Evolutionary conservation across 2,329 filamentous ascomycete genomes (phyloP).

Genomic region (Bipolaris gigantea): DNA sequence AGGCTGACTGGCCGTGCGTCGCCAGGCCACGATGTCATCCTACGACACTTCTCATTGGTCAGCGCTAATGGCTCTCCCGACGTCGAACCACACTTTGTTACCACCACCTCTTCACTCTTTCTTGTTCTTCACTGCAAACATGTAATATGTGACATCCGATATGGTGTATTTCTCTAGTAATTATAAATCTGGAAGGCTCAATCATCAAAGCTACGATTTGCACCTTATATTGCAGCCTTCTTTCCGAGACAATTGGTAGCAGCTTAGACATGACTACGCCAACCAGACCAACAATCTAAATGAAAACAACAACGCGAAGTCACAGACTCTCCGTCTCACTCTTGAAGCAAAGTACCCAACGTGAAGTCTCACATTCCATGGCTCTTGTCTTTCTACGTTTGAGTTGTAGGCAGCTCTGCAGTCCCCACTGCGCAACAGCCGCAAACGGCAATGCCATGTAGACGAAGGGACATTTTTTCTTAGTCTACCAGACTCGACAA

Average conservation of each 20-base stretch:
- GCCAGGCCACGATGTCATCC: conserved; percentile 13
- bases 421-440: no score
- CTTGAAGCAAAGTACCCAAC: background rate
- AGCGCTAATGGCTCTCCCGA: background rate
- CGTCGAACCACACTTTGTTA: background rate
- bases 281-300: background rate
- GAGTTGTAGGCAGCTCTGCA: no score
- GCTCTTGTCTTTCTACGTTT: no score
- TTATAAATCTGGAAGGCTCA: background rate
- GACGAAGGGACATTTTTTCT: no score
- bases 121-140: background rate
- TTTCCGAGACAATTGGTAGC: background rate
- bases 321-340: no score
- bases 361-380: no score
- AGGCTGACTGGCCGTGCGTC: conserved; percentile 12
- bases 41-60: conserved; percentile 5
- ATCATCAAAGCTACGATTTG: background rate
- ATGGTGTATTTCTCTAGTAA: background rate
- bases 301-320: background rate
- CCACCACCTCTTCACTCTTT: background rate
- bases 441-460: no score
- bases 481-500: no score
- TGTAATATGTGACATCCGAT: background rate
- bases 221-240: background rate
- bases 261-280: background rate